Base-by-base conservation (phyloP, 2,329 filamentous ascomycete species). In the Ascochyta lentis region DNA sequence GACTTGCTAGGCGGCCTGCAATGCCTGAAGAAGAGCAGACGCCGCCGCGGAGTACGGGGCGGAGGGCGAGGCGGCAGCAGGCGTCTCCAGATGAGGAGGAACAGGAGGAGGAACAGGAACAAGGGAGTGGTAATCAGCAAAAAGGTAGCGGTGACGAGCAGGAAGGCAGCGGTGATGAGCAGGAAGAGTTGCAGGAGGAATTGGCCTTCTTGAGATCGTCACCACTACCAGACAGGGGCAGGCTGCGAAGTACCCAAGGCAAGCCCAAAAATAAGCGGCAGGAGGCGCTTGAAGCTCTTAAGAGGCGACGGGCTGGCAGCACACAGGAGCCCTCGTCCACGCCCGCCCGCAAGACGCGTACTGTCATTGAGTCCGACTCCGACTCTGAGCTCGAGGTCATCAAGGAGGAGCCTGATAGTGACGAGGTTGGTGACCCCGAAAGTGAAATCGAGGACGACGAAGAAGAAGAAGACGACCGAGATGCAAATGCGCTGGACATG, bases 131-230 rank as follows among this genome's bases (percentile, higher is more conserved):
- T 3, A 19, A 19, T 19, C 19, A 19, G 19, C 19, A 19, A 19
- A 19, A 19, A 19, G 19, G 19, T 19, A 19, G 8, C 24, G 24
- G 24, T 8, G 8, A 26, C 8, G 12, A 38, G 13, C 47, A 59
- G 4, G 52, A 55, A 19, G 58, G 8, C 16, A 41, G 38, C n/a
- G 54, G 35, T 19, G 59, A 60, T 35, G 65, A 69, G 37, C 66
- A 67, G 7, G 76, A 78, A 10, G 79, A 81, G 42, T 62, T 82
- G 10, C 70, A 77, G 34, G 78, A 80, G 46, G 80, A 82, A 37
- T 65, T 82, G 3, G 75, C 79, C 5, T 80, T 79, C 49, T 62
- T 82, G 12, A 56, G 68, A 35, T 74, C 73, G 1, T 75, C 74
- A 2, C 69, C 71, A 60, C 61, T 62, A 55, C 59, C 61, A 16